A percentile compares a stretch with the other conserved stretches of the same genome.
phyloP scores from a whole-genome alignment of 2,329 filamentous ascomycete species.

The Fusarium succisae region DNA sequence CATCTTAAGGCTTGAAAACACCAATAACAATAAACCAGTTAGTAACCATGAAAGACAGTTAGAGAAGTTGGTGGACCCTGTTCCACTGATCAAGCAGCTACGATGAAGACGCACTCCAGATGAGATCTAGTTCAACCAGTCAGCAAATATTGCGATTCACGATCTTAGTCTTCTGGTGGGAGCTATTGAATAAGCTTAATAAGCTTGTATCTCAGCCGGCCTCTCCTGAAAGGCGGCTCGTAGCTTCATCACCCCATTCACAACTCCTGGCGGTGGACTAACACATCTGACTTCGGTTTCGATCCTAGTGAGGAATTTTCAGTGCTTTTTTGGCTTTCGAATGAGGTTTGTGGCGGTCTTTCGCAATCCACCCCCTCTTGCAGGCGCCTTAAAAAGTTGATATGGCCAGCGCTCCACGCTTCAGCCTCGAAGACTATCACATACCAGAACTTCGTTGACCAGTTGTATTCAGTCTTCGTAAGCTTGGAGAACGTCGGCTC shows the following conservation, averaged over 20 bases:
- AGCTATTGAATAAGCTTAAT: not conserved
- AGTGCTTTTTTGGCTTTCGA: not conserved
- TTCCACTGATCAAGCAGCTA: accelerated
- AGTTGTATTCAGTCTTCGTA: not conserved
- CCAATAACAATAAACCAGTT: accelerated
- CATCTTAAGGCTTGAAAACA: accelerated
- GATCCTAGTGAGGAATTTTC: accelerated
- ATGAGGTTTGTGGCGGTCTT: accelerated
- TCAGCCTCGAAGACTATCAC: not conserved
- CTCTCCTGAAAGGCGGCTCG: too few relatives aligned
- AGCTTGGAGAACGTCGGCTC: not conserved
- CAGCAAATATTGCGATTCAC: accelerated
- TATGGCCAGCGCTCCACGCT: not conserved
- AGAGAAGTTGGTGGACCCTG: not conserved
- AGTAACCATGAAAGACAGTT: too few relatives aligned
- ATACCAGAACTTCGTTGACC: not conserved
- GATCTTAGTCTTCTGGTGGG: accelerated
- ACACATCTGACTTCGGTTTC: not conserved
- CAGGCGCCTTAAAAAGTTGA: not conserved
- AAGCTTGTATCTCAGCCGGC: not conserved
- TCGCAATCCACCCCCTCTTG: too few relatives aligned
- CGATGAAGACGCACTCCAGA: not conserved
- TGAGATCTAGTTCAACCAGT: accelerated
- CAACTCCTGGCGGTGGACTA: too few relatives aligned
- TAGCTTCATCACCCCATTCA: not conserved